These are phyloP conservation scores for Diplogelasinospora grovesii DNA, from an alignment of 495 filamentous ascomycete genomes.

Conservation along the genomic window DNA sequence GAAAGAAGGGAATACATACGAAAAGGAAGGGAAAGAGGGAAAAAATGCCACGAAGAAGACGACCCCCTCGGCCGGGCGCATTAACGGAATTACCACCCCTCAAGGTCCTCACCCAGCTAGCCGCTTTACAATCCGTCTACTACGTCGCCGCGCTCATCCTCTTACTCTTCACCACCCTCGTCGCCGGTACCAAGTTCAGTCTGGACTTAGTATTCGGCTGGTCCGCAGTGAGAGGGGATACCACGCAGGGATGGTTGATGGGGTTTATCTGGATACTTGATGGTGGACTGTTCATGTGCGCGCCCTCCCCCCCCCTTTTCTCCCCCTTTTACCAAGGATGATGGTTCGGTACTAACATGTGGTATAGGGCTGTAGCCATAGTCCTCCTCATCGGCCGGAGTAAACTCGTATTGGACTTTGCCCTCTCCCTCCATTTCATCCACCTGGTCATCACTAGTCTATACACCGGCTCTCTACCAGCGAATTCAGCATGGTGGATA, in stretches of 20 bases:
- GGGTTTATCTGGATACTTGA: slow-evolving; percentile 82
- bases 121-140: slow-evolving; percentile 76
- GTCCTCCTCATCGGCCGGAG: slow-evolving; percentile 74
- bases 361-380: slow-evolving; percentile 64
- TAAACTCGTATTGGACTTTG: slow-evolving; percentile 91
- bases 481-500: slow-evolving; percentile 80
- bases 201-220: slow-evolving; percentile 72
- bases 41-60: slow-evolving; percentile 66
- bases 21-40: too few species aligned
- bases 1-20: too few species aligned
- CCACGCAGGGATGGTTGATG: slow-evolving; percentile 84
- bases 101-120: slow-evolving; percentile 80
- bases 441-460: slow-evolving; percentile 72
- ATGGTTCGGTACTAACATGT: slow-evolving; percentile 3
- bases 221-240: slow-evolving; percentile 79
- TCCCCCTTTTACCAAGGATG: background rate
- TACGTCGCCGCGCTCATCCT: slow-evolving; percentile 68
- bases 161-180: slow-evolving; percentile 81
- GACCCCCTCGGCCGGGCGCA: slow-evolving; percentile 70
- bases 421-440: slow-evolving; percentile 78
- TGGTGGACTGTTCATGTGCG: slow-evolving; percentile 64
- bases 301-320: slow-evolving; percentile 16
- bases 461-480: slow-evolving; percentile 67
- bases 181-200: slow-evolving; percentile 67
- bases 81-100: slow-evolving; percentile 76